A percentile compares a stretch with the other conserved stretches of the same genome.
Evolutionary conservation across 192 early-diverging fungal genomes (phyloP).

Genomic region (Entrophospora sp.): DNA sequence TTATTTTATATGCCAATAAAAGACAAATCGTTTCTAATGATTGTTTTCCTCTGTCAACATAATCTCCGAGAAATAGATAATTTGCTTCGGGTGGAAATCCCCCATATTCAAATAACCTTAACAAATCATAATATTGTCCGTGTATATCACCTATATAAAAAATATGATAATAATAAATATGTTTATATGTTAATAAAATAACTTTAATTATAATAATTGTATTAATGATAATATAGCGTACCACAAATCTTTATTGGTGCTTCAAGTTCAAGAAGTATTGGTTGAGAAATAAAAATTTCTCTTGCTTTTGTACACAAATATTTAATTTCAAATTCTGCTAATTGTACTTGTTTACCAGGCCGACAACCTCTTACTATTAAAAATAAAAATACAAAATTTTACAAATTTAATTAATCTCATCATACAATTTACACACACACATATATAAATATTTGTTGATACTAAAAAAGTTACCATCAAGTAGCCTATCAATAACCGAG

Average conservation of each 20-base stretch:
- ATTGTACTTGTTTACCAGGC: slow-evolving; percentile 94
- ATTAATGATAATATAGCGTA: slow-evolving; percentile 29
- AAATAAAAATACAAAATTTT: slow-evolving; percentile 6
- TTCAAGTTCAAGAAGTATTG: slow-evolving; percentile 86
- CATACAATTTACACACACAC: no score
- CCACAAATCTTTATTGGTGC: slow-evolving; percentile 96
- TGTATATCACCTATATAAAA: slow-evolving; percentile 71
- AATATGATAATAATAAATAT: no score
- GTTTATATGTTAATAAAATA: neutral
- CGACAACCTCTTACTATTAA: slow-evolving; percentile 89
- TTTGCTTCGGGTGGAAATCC: slow-evolving; percentile 94
- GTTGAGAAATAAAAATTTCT: slow-evolving; percentile 91
- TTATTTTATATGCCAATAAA: slow-evolving; percentile 97
- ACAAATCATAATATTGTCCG: slow-evolving; percentile 95
- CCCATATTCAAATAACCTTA: slow-evolving; percentile 92
- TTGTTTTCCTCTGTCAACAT: slow-evolving; percentile 97
- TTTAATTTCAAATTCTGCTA: slow-evolving; percentile 90
- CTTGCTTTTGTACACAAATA: slow-evolving; percentile 89
- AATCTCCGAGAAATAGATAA: slow-evolving; percentile 96
- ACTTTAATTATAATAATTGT: neutral
- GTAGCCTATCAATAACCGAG: no score
- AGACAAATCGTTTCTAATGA: slow-evolving; percentile 95
- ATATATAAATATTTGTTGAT: no score
- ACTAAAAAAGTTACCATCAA: no score
- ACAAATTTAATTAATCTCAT: no score